Evolutionary conservation across 2,329 filamentous ascomycete species (phyloP), one percentile per base, ranked within the genome.

Genomic region (Colletotrichum cereale): DNA sequence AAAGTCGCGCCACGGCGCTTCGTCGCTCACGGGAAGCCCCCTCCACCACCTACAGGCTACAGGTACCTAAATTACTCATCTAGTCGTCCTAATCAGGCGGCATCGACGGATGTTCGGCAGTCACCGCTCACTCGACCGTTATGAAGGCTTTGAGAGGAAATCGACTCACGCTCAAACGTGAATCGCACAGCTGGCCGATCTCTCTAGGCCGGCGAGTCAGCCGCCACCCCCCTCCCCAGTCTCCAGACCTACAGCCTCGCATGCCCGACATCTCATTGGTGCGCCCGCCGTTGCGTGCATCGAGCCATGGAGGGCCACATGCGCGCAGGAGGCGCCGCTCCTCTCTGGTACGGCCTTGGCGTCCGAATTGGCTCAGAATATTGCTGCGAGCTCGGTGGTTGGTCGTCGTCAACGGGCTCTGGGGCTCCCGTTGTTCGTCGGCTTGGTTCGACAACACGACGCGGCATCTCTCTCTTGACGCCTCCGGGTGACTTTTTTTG

Each of bases 171-270:
- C 55, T 61, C 53, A 62, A 58, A 71, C 62, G 60, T 66, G 70
- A 71, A 71, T 71, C 61, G 55, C 61, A 70, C 66, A 71, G 53
- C 50, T 56, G 55, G 57, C 40, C 24, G 55, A 72, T 72, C 70
- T 65, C 26, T 56, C 70, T 66, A 61, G 66, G 61, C 47, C 48
- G 48, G 66, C 70, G 70, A 71, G 70, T 72, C 70, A 72, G 67
- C 70, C 55, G 70, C 48, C 42, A 18, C 52, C 61, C 47, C 16
- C 48, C 42, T 18, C 52, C 61, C 47, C 16, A 24, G 60, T 38
- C 60, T 57, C 58, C 64, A 52, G 64, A 62, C 57, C 18, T 71
- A 57, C 68, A 71, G 68, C 68, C 68, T 71, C 58, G 65, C 65
- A 68, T 68, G 44, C 26, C 44, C 29, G 65, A 24, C 58, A 55